These are phyloP conservation scores for Bruguiera sexangula DNA, from an alignment of 345 rosid genomes.

Conservation along the genomic window DNA sequence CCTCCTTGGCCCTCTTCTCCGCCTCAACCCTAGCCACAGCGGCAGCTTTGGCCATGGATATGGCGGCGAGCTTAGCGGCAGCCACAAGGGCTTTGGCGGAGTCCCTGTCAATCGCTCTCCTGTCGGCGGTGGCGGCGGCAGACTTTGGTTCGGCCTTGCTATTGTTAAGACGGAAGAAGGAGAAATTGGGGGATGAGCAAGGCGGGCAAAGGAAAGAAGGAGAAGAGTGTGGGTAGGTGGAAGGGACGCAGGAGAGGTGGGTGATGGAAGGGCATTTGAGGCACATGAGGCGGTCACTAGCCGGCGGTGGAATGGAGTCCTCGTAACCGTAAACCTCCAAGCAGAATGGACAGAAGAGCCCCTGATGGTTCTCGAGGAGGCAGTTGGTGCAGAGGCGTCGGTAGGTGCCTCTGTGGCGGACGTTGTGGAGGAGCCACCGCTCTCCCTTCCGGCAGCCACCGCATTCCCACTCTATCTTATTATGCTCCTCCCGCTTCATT, in stretches of 20 bases:
- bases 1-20: slow-evolving; percentile 32
- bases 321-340: slow-evolving; percentile 30
- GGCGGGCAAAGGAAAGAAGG: slow-evolving; percentile 41
- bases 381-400: slow-evolving; percentile 53
- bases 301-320: slow-evolving; percentile 12
- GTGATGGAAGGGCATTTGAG: slow-evolving; percentile 42
- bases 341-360: slow-evolving; percentile 50
- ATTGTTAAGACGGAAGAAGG: slow-evolving; percentile 26
- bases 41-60: slow-evolving; percentile 32
- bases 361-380: slow-evolving; percentile 40
- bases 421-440: slow-evolving; percentile 37
- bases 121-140: neutral
- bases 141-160: neutral
- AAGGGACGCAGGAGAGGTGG: slow-evolving; percentile 39
- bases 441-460: slow-evolving; percentile 31
- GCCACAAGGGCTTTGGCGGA: slow-evolving; percentile 43
- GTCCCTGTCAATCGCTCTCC: slow-evolving; percentile 6
- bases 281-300: slow-evolving; percentile 34
- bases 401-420: slow-evolving; percentile 26
- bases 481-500: slow-evolving; percentile 32
- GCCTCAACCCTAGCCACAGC: slow-evolving; percentile 33
- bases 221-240: slow-evolving; percentile 9
- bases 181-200: slow-evolving; percentile 43
- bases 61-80: slow-evolving; percentile 45
- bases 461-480: slow-evolving; percentile 26